A percentile compares a stretch with the other conserved stretches of the same genome.
phyloP scores from a whole-genome alignment of 2,329 filamentous ascomycete species.

The Xenoacremonium recifei region DNA sequence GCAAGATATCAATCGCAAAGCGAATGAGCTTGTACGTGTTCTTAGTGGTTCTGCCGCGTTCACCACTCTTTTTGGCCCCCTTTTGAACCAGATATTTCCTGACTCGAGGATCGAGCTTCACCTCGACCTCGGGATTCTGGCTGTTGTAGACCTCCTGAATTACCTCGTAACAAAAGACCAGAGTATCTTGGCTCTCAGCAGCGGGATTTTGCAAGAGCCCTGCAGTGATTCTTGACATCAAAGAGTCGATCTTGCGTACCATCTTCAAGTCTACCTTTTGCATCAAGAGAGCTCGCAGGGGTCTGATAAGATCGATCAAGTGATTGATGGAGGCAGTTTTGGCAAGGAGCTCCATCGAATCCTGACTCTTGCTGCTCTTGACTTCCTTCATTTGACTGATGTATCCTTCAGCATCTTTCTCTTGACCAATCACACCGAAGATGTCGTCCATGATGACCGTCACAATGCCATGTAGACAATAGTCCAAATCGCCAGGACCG shows the following conservation, averaged over 20 bases:
- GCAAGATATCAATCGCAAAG: slow-evolving; percentile 84
- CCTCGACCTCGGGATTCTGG: slow-evolving; percentile 48
- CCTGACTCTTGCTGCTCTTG: slow-evolving; percentile 96
- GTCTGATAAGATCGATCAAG: slow-evolving; percentile 73
- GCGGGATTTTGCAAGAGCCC: slow-evolving; percentile 81
- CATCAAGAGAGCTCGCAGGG: slow-evolving; percentile 73
- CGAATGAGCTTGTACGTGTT: slow-evolving; percentile 84
- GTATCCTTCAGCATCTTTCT: slow-evolving; percentile 97
- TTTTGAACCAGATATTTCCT: slow-evolving; percentile 79
- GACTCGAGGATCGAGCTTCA: slow-evolving; percentile 60
- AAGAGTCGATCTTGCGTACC: slow-evolving; percentile 85
- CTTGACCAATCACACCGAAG: slow-evolving; percentile 86
- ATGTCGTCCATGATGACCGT: slow-evolving; percentile 95
- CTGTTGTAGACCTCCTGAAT: slow-evolving; percentile 81
- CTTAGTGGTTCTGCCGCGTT: slow-evolving; percentile 70
- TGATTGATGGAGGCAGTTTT: slow-evolving; percentile 74
- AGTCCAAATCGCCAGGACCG: slow-evolving; percentile 81
- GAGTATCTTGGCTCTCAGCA: slow-evolving; percentile 73
- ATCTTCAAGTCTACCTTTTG: slow-evolving; percentile 83
- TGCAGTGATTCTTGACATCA: slow-evolving; percentile 78
- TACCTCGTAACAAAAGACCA: slow-evolving; percentile 95
- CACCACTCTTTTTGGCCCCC: slow-evolving; percentile 71
- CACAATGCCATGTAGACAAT: slow-evolving; percentile 77
- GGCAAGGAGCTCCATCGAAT: slow-evolving; percentile 92
- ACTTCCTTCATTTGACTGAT: slow-evolving; percentile 95